Conservation (phyloP, 2,329 filamentous ascomycete genomes). For the Sordariomycetes sp. region DNA sequence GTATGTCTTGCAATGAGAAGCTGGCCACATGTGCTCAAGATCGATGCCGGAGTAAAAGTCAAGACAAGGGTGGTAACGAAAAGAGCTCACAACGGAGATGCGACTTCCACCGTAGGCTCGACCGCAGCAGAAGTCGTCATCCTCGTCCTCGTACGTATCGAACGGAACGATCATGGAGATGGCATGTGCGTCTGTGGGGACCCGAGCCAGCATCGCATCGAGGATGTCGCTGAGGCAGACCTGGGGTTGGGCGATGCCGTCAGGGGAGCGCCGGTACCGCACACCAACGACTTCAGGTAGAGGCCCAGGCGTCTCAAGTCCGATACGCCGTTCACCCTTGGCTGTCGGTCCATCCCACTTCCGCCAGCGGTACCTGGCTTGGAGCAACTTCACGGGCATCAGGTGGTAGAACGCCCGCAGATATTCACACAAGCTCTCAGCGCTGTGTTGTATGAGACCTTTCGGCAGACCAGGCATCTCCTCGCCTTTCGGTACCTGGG, state of each 20-base stretch:
- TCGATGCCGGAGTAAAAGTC: conserved; percentile 28
- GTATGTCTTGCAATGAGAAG: conserved; percentile 48
- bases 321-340: conserved; percentile 13
- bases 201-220: conserved; percentile 40
- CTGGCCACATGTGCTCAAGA: conserved; percentile 51
- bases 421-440: conserved; percentile 24
- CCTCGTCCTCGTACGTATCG: conserved; percentile 57
- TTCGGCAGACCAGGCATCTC: conserved; percentile 1
- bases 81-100: conserved; percentile 51
- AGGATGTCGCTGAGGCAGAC: conserved; percentile 53
- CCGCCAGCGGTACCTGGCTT: conserved; percentile 31
- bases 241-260: conserved; percentile 37
- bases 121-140: conserved; percentile 59
- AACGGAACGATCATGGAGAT: conserved; percentile 47
- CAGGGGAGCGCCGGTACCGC: conserved; percentile 36
- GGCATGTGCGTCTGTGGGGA: conserved; percentile 50
- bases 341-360: conserved; percentile 29
- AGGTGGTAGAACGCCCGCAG: conserved; percentile 42
- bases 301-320: conserved; percentile 24
- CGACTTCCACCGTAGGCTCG: conserved; percentile 56
- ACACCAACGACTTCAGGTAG: conserved; percentile 33
- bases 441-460: conserved; percentile 2
- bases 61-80: conserved; percentile 49
- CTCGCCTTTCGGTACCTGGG: conserved; percentile 9
- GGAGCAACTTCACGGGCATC: conserved; percentile 36